phyloP scores from a whole-genome alignment of 352 stramenopile genomes.

The Peronospora belbahrii region DNA sequence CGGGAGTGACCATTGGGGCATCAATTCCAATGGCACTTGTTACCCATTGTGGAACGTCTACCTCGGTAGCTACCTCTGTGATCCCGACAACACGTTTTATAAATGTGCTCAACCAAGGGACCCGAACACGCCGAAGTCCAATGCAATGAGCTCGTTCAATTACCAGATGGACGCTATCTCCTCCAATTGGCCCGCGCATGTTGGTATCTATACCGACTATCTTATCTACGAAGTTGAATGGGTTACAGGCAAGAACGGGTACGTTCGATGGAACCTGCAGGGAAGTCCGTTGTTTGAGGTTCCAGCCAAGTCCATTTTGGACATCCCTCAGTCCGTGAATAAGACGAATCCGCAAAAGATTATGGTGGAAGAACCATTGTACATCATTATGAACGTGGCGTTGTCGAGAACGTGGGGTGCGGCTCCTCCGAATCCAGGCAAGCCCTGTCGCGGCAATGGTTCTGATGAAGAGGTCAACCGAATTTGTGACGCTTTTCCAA shows the following conservation, averaged over 20 bases:
- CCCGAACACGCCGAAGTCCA: slow-evolving; percentile 22
- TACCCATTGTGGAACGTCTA: slow-evolving; percentile 57
- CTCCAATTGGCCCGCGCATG: slow-evolving; percentile 58
- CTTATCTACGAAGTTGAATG: slow-evolving; percentile 64
- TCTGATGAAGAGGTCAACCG: slow-evolving; percentile 23
- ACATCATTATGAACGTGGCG: slow-evolving; percentile 90
- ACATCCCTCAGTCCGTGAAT: slow-evolving; percentile 37
- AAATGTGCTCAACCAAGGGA: slow-evolving; percentile 33
- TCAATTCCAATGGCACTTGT: slow-evolving; percentile 66
- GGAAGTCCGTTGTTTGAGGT: slow-evolving; percentile 51
- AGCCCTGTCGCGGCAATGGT: slow-evolving; percentile 47
- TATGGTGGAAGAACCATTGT: slow-evolving; percentile 87
- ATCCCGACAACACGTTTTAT: slow-evolving; percentile 37
- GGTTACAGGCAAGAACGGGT: slow-evolving; percentile 56
- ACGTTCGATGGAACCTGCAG: slow-evolving; percentile 59
- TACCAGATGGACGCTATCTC: slow-evolving; percentile 79
- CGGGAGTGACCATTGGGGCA: slow-evolving; percentile 33
- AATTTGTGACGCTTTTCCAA: slow-evolving; percentile 62
- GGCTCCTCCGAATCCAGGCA: slow-evolving; percentile 40
- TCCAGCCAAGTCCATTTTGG: slow-evolving; percentile 31
- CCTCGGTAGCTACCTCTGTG: slow-evolving; percentile 51
- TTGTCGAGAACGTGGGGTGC: slow-evolving; percentile 87
- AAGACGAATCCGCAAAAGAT: slow-evolving; percentile 52
- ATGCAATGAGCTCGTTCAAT: slow-evolving; percentile 53
- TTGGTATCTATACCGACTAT: slow-evolving; percentile 46